These are phyloP conservation scores for Backusella australiensis DNA, from an alignment of 192 early-diverging fungal species.

Conservation along the genomic window DNA sequence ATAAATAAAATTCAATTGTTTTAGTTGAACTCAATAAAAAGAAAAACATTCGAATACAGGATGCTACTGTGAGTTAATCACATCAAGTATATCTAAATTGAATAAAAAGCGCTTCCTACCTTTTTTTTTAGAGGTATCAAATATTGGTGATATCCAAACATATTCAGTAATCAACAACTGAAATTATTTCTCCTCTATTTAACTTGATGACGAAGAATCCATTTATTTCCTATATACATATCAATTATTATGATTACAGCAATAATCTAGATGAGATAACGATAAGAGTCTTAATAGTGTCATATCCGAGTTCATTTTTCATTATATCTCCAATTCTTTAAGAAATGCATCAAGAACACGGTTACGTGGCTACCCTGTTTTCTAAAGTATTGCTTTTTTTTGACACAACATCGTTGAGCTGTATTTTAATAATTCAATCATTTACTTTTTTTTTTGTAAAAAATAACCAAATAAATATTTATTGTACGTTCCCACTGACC, in stretches of 20 bases:
- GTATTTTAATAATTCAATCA: not conserved
- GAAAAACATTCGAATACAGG: too few relatives aligned
- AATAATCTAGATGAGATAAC: conserved; percentile 3
- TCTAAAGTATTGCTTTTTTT: not conserved
- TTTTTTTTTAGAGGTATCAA: too few relatives aligned
- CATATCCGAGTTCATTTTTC: not conserved
- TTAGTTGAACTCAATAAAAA: too few relatives aligned
- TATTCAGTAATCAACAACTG: conserved; percentile 1
- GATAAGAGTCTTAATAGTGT: conserved; percentile 10
- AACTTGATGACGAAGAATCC: conserved; percentile 28
- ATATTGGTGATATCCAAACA: not conserved
- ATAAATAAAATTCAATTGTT: too few relatives aligned
- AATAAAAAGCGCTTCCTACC: too few relatives aligned
- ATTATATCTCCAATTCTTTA: not conserved
- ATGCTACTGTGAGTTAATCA: too few relatives aligned
- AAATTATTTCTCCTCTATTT: conserved; percentile 14
- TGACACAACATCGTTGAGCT: not conserved
- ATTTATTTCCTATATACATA: conserved; percentile 26
- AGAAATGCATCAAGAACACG: not conserved
- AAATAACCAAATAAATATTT: not conserved
- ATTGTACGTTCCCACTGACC: not conserved
- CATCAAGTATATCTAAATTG: too few relatives aligned
- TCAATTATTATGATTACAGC: conserved; percentile 15
- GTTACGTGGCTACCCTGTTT: not conserved
- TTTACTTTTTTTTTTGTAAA: not conserved